These are phyloP conservation scores for Yamadazyma paraphyllophila DNA, from an alignment of 805 yeast genomes.

Conservation along the genomic window DNA sequence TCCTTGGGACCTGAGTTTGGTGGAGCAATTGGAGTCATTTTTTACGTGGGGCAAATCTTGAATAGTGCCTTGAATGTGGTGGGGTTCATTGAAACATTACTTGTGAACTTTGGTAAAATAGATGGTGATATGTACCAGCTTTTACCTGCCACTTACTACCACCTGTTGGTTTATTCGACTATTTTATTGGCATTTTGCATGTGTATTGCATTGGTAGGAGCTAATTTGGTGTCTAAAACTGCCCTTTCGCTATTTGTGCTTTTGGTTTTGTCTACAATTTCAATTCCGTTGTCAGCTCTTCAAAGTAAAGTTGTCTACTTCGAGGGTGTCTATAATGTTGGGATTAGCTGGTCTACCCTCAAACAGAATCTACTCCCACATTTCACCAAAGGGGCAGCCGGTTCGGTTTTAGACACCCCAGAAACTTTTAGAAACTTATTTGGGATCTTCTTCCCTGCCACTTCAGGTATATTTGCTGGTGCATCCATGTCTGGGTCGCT, in stretches of 20 bases:
- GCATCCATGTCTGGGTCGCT: conserved; percentile 98
- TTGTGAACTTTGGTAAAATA: conserved; percentile 68
- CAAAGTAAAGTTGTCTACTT: conserved; percentile 59
- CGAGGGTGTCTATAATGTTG: conserved; percentile 59
- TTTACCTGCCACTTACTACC: conserved; percentile 70
- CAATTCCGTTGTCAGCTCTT: conserved; percentile 77
- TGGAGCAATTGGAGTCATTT: conserved; percentile 93
- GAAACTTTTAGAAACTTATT: conserved; percentile 85
- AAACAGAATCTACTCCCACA: conserved; percentile 68
- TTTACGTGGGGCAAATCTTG: conserved; percentile 90
- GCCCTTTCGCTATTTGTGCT: conserved; percentile 72
- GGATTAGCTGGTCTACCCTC: conserved; percentile 68
- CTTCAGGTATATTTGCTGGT: conserved; percentile 98
- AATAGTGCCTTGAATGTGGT: conserved; percentile 92
- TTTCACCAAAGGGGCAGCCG: conserved; percentile 90
- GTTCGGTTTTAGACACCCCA: conserved; percentile 57
- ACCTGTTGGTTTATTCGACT: conserved; percentile 71
- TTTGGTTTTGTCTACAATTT: conserved; percentile 66
- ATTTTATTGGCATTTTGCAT: conserved; percentile 68
- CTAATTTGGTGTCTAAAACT: conserved; percentile 76
- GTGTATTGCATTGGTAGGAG: conserved; percentile 74
- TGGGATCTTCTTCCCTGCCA: conserved; percentile 96
- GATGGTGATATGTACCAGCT: conserved; percentile 55
- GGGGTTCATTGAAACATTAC: conserved; percentile 88
- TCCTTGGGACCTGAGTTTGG: conserved; percentile 98